Percentiles rank a stretch among this genome's conserved stretches.
These are phyloP conservation scores for Lipomyces mesembrius DNA, from an alignment of 805 yeast genomes.

Conservation along the genomic window DNA sequence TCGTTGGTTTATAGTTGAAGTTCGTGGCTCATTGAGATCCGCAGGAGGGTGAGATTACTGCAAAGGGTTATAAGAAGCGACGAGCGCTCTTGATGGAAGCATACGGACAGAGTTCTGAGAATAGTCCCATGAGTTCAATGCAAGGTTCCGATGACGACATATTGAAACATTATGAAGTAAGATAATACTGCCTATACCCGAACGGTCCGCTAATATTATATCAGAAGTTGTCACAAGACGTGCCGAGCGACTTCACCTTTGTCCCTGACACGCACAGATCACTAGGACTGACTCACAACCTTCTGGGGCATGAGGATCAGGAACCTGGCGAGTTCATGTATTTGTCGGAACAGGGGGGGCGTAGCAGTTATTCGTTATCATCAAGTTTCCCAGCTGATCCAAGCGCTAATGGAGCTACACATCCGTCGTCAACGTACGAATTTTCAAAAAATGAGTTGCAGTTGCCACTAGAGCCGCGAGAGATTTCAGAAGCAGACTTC, in stretches of 20 bases:
- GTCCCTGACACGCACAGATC: background rate
- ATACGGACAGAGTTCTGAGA: constrained; percentile 16
- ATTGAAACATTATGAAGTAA: background rate
- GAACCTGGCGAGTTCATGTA: constrained; percentile 1
- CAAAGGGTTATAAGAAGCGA: constrained; percentile 70
- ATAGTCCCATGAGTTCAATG: background rate
- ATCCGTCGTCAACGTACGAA: constrained; percentile 21
- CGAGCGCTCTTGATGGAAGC: constrained; percentile 45
- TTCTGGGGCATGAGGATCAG: background rate
- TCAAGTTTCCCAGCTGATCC: constrained; percentile 2
- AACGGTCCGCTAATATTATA: background rate
- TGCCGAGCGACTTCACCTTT: background rate
- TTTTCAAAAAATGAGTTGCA: constrained; percentile 47
- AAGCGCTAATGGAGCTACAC: constrained; percentile 8
- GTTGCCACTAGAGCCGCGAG: constrained; percentile 67
- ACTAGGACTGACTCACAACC: background rate
- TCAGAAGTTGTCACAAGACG: background rate
- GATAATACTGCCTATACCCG: background rate
- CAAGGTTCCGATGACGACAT: constrained; percentile 6
- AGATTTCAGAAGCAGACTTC: constrained; percentile 46
- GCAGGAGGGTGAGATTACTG: constrained; percentile 70
- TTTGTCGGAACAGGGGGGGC: background rate
- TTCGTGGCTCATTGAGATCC: background rate
- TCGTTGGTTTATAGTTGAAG: background rate
- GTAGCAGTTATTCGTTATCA: constrained; percentile 7